Base-by-base conservation (phyloP, 108 stramenopile genomes). In the Cyclotella sp. region DNA sequence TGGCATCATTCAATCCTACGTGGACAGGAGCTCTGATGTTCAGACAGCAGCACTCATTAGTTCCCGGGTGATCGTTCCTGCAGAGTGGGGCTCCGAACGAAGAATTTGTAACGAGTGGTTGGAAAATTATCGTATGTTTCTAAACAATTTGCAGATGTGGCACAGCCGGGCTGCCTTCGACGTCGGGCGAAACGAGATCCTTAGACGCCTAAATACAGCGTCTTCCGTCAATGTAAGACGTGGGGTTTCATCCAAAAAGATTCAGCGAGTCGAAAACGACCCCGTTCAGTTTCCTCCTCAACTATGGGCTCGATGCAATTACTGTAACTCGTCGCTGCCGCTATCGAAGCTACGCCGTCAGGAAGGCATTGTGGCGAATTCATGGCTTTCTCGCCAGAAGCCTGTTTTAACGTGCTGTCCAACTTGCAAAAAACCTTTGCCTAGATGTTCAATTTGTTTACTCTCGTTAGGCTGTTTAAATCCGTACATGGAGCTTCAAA, bases 91-190 rank as follows among this genome's bases (percentile, higher is more conserved):
- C 21, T 19, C 19, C n/a, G 94, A 95, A 66, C 70, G 87, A 79
- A 78, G 62, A 52, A 69, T 85, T 18, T 85, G 85, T 43, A 71
- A 64, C 24, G 95, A 96, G 78, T 96, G 93, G 93, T 58, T 96
- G 2, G 95, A 96, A 59, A 68, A 44, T 18, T 96, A 94, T 59
- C 79, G 95, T 9, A 40, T 63, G 11, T 62, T 94, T 27, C 75
- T 96, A 44, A 96, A 96, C 70, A 83, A 76, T 7, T 86, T 84
- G 76, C 90, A 92, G 67, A 90, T 96, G 89, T 96, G 93, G 93
- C 86, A 89, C 39, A 79, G 76, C 34, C 79, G 95, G 21, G 63
- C 63, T 13, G 44, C 63, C 11, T 64, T 64, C 72, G 95, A 94
- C 77, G 90, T 94, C 41, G 91, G 87, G 27, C 75, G 93, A 51